A percentile compares a stretch with the other conserved stretches of the same genome.
These are phyloP conservation scores for Tricholoma furcatifolium DNA, from an alignment of 768 basidiomycete species.

Conservation along the genomic window DNA sequence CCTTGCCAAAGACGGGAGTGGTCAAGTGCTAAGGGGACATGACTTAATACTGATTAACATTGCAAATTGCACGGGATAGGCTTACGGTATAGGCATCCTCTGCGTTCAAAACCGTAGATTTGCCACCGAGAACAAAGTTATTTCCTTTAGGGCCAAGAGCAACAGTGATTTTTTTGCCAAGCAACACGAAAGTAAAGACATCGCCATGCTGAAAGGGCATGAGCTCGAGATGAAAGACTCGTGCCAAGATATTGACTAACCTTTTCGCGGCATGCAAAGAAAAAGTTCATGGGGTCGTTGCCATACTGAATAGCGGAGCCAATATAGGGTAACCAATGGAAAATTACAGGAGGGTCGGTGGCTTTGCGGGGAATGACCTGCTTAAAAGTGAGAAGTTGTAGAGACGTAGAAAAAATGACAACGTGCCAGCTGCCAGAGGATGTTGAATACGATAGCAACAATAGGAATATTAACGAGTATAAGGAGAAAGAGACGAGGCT, in stretches of 20 bases:
- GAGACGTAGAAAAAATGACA: slow-evolving; percentile 1
- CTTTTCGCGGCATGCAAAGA: slow-evolving; percentile 76
- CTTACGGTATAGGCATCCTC: slow-evolving; percentile 94
- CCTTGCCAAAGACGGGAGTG: slow-evolving; percentile 94
- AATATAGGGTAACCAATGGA: slow-evolving; percentile 88
- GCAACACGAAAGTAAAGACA: slow-evolving; percentile 92
- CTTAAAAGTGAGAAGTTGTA: not conserved
- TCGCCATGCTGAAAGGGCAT: slow-evolving; percentile 74
- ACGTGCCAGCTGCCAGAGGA: slow-evolving; percentile 75
- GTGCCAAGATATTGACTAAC: slow-evolving; percentile 33
- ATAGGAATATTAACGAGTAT: slow-evolving; percentile 68
- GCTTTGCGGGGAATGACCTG: slow-evolving; percentile 69
- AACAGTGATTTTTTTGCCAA: slow-evolving; percentile 90
- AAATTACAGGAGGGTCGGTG: slow-evolving; percentile 84
- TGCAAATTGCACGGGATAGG: not conserved
- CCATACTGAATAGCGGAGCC: slow-evolving; percentile 91
- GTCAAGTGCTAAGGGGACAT: slow-evolving; percentile 67
- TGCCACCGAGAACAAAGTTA: slow-evolving; percentile 93
- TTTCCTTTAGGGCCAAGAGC: slow-evolving; percentile 89
- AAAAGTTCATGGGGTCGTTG: slow-evolving; percentile 89
- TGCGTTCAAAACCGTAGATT: slow-evolving; percentile 87
- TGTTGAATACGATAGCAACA: slow-evolving; percentile 68
- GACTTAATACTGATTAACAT: slow-evolving; percentile 1
- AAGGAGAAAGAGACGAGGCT: slow-evolving; percentile 39
- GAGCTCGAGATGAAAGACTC: not conserved